A percentile compares a stretch with the other conserved stretches of the same genome.
Conservation (phyloP, 305 asterid genomes). For the Salvia sclarea region DNA sequence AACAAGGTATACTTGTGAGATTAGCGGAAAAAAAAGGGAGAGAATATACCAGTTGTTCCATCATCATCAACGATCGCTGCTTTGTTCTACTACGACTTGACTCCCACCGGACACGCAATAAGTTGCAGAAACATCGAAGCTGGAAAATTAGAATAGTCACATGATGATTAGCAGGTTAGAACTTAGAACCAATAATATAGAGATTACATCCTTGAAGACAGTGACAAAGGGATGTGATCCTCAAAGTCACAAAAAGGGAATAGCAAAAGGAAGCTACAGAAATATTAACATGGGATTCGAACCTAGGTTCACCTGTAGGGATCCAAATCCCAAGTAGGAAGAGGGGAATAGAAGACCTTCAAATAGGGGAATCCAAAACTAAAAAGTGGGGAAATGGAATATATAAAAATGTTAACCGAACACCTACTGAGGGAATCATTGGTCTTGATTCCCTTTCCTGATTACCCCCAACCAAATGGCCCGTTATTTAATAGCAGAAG, state of each 20-base stretch:
- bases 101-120: constrained; percentile 89
- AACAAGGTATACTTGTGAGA: constrained; percentile 3
- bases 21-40: constrained; percentile 25
- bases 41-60: constrained; percentile 71
- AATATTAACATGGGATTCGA: too few species aligned
- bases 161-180: constrained; percentile 26
- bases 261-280: neutral
- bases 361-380: too few species aligned
- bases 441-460: too few species aligned
- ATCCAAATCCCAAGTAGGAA: too few species aligned
- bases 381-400: too few species aligned
- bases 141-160: constrained; percentile 34
- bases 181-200: constrained; percentile 12
- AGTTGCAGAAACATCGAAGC: constrained; percentile 62
- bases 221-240: constrained; percentile 4
- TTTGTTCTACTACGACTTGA: constrained; percentile 85
- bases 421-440: too few species aligned
- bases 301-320: too few species aligned
- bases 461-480: too few species aligned
- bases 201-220: neutral
- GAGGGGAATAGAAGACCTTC: too few species aligned
- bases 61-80: constrained; percentile 88
- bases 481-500: neutral
- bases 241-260: neutral
- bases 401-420: too few species aligned